Percentiles rank a stretch among this genome's conserved stretches.
Evolutionary conservation across 1,284 basidiomycete species (phyloP).

Genomic region (Mycosarcoma maydis): DNA sequence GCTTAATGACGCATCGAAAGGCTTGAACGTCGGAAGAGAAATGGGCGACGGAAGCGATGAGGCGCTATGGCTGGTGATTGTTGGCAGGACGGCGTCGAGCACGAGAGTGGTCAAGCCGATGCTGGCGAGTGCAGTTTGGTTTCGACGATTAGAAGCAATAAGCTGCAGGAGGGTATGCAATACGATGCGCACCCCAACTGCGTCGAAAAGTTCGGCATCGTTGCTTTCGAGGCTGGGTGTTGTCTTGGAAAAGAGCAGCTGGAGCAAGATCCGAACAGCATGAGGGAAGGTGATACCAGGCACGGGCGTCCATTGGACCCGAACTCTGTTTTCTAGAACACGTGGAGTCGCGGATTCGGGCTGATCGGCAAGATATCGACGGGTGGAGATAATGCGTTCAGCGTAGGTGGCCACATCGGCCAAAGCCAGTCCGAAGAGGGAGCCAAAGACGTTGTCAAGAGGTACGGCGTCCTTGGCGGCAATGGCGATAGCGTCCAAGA

Average conservation of each 20-base stretch:
- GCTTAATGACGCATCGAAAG: background rate
- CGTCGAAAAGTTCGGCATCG: background rate
- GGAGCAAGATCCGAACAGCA: conserved; percentile 16
- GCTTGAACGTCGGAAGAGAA: background rate
- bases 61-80: background rate
- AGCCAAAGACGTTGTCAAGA: conserved; percentile 36
- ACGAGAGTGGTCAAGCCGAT: conserved; percentile 18
- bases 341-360: background rate
- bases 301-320: conserved; percentile 25
- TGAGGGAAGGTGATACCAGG: conserved; percentile 19
- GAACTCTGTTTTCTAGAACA: conserved; percentile 5
- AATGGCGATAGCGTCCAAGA: conserved; percentile 31
- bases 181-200: conserved; percentile 10
- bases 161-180: conserved; percentile 14
- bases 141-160: conserved; percentile 15
- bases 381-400: conserved; percentile 21
- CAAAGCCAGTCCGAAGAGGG: conserved; percentile 51
- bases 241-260: conserved; percentile 3
- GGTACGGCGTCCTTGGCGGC: conserved; percentile 11
- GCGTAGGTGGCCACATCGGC: conserved; percentile 47
- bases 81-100: conserved; percentile 15
- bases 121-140: conserved; percentile 18
- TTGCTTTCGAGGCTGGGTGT: background rate
- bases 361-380: conserved; percentile 19
- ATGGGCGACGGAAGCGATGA: conserved; percentile 2